Percentiles rank a stretch among this genome's conserved stretches.
Evolutionary conservation across 2,329 filamentous ascomycete species (phyloP).

Genomic region (Sarocladium oryzae): DNA sequence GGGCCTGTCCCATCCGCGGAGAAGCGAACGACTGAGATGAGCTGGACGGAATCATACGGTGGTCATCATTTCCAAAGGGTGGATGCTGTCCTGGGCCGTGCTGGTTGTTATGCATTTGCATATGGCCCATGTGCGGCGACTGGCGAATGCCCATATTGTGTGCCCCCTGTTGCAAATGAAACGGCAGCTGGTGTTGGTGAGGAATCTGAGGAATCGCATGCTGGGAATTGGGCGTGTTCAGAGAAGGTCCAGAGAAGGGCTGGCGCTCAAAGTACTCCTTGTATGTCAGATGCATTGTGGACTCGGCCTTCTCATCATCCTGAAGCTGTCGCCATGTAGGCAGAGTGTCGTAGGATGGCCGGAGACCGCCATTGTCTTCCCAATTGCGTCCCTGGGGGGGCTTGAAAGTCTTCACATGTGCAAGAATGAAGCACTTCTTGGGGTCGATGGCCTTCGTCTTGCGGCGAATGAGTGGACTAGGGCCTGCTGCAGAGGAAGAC

Average conservation of each 20-base stretch:
- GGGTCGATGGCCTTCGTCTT: constrained; percentile 68
- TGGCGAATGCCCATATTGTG: constrained; percentile 62
- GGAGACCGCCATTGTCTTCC: constrained; percentile 73
- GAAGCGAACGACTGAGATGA: constrained; percentile 82
- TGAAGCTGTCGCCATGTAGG: constrained; percentile 75
- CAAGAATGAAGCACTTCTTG: constrained; percentile 56
- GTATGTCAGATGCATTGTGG: constrained; percentile 62
- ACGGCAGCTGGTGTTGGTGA: constrained; percentile 78
- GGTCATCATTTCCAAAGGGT: constrained; percentile 67
- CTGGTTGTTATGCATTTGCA: constrained; percentile 69
- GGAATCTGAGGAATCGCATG: constrained; percentile 67
- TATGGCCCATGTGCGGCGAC: constrained; percentile 69
- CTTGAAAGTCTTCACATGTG: constrained; percentile 46
- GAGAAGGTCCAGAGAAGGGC: constrained; percentile 46
- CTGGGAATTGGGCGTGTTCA: constrained; percentile 62
- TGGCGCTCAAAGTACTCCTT: constrained; percentile 71
- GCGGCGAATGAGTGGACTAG: constrained; percentile 54
- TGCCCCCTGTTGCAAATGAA: constrained; percentile 70
- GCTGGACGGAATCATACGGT: constrained; percentile 78
- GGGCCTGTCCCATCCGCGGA: constrained; percentile 66
- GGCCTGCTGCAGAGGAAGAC: constrained; percentile 19
- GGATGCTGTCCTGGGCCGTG: constrained; percentile 60
- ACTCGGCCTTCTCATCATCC: constrained; percentile 64
- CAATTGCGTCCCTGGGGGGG: constrained; percentile 54
- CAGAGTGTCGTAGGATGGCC: constrained; percentile 73